These are phyloP conservation scores for Alectoria sarmentosa DNA, from an alignment of 495 filamentous ascomycete species.

Conservation along the genomic window DNA sequence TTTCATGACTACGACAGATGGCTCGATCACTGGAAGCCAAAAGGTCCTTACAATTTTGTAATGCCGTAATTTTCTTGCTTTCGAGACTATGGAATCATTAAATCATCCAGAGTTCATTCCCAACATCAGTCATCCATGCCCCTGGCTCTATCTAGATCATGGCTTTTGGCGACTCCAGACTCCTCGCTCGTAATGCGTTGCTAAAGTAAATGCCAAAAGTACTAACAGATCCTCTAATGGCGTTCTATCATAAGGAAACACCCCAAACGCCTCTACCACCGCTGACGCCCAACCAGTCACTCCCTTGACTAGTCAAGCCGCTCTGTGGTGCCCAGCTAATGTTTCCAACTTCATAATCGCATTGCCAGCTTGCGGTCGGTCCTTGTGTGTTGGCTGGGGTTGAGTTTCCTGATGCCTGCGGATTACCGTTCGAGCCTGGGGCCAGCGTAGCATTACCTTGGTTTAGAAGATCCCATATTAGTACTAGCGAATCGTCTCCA, in stretches of 20 bases:
- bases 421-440: conserved; percentile 38
- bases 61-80: background rate
- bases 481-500: conserved; percentile 81
- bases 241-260: conserved; percentile 53
- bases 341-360: conserved; percentile 94
- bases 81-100: background rate
- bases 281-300: conserved; percentile 91
- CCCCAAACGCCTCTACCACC: conserved; percentile 91
- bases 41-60: background rate
- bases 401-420: conserved; percentile 31
- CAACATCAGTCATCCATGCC: background rate
- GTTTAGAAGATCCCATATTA: conserved; percentile 90
- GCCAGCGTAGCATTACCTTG: conserved; percentile 39
- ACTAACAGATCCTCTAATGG: background rate
- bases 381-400: conserved; percentile 52
- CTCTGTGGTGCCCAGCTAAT: conserved; percentile 89
- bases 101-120: background rate
- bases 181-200: conserved; percentile 2
- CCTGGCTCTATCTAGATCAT: background rate
- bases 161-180: background rate
- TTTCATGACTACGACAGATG: background rate
- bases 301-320: conserved; percentile 59
- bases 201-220: background rate
- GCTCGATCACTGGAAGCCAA: background rate
- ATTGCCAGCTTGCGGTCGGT: conserved; percentile 82